phyloP scores from a whole-genome alignment of 2,329 filamentous ascomycete genomes.

The Aschersonia sp. region DNA sequence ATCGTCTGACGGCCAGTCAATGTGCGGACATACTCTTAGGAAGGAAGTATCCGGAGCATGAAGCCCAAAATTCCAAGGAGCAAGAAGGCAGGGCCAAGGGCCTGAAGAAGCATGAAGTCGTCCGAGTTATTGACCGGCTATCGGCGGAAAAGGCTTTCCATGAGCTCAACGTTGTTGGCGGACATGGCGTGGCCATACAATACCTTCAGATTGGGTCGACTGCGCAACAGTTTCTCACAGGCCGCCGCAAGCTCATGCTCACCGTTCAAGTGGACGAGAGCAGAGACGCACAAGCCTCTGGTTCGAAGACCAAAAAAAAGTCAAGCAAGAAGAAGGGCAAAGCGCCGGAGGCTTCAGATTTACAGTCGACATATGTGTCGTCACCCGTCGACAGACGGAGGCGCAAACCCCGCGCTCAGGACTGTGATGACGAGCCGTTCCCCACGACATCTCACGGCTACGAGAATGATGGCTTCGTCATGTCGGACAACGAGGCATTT shows the following conservation, averaged over 20 bases:
- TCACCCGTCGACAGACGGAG: slow-evolving; percentile 30
- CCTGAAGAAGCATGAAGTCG: slow-evolving; percentile 60
- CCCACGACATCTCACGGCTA: neutral
- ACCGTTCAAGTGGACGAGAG: slow-evolving; percentile 22
- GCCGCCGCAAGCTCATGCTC: slow-evolving; percentile 30
- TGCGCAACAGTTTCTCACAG: slow-evolving; percentile 27
- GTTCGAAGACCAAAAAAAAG: slow-evolving; percentile 20
- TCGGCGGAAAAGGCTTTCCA: slow-evolving; percentile 57
- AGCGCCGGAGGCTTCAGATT: slow-evolving; percentile 23
- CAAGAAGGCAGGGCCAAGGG: slow-evolving; percentile 55
- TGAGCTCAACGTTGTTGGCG: slow-evolving; percentile 45
- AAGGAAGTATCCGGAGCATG: slow-evolving; percentile 43
- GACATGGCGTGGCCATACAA: slow-evolving; percentile 53
- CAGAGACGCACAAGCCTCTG: slow-evolving; percentile 14
- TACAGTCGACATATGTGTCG: slow-evolving; percentile 32
- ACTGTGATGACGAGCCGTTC: slow-evolving; percentile 16
- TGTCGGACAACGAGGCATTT: slow-evolving; percentile 17
- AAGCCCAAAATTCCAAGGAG: slow-evolving; percentile 35
- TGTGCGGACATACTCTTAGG: slow-evolving; percentile 78
- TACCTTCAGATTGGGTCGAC: slow-evolving; percentile 44
- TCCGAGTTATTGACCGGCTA: slow-evolving; percentile 70
- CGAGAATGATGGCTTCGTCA: neutral
- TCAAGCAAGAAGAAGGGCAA: slow-evolving; percentile 20
- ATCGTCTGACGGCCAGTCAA: slow-evolving; percentile 57
- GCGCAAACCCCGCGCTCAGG: slow-evolving; percentile 10